phyloP scores from a whole-genome alignment of 371 early-diverging fungal genomes.

The Zancudomyces culisetae region DNA sequence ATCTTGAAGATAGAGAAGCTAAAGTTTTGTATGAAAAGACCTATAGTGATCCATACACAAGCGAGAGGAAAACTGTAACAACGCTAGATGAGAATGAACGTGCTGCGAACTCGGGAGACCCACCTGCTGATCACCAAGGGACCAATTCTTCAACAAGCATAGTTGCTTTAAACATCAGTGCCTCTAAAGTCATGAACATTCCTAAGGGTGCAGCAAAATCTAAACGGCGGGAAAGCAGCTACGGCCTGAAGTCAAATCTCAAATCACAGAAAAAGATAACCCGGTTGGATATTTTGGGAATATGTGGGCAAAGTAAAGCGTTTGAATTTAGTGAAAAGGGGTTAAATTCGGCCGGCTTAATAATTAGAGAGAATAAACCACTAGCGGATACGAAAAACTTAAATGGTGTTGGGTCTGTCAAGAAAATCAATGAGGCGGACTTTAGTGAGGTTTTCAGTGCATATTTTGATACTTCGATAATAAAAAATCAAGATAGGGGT shows the following conservation, averaged over 20 bases:
- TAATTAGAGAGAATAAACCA: constrained; percentile 9
- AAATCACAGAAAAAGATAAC: not conserved
- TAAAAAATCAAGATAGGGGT: not conserved
- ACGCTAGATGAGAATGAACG: too few species aligned
- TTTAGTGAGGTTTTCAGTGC: constrained; percentile 26
- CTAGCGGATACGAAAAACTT: constrained; percentile 13
- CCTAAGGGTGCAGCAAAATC: too few species aligned
- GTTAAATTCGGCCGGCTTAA: constrained; percentile 14
- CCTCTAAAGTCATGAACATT: too few species aligned
- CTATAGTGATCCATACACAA: too few species aligned
- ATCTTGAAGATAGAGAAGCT: too few species aligned
- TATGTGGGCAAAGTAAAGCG: constrained; percentile 21
- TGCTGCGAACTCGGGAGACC: too few species aligned
- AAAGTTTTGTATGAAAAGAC: too few species aligned
- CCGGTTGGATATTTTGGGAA: constrained; percentile 9
- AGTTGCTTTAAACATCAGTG: too few species aligned
- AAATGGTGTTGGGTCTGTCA: constrained; percentile 9
- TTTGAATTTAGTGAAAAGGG: constrained; percentile 19
- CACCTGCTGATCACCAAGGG: too few species aligned
- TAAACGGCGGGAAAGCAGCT: not conserved
- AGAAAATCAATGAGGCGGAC: constrained; percentile 27
- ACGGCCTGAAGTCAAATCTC: not conserved
- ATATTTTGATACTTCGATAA: constrained; percentile 1
- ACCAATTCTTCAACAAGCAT: too few species aligned
- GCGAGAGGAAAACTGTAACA: too few species aligned